Conservation (phyloP, 768 basidiomycete species). For the Suillus subaureus region DNA sequence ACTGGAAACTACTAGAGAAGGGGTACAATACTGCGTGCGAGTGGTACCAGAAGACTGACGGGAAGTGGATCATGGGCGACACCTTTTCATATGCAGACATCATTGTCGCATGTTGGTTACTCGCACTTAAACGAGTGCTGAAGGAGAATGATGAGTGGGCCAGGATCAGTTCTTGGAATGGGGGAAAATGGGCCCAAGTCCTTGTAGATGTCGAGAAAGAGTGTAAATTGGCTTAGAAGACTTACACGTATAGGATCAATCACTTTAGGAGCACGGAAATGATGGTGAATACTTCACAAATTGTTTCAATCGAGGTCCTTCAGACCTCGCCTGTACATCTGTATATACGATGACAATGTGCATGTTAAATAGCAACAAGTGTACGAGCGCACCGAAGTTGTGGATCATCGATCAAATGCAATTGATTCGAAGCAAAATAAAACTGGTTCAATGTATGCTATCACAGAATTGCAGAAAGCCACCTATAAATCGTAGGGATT, state of each 20-base stretch:
- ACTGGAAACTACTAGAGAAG: constrained; percentile 27
- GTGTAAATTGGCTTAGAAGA: constrained; percentile 19
- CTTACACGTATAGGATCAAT: background rate
- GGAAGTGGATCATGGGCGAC: too few species aligned
- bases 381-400: background rate
- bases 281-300: background rate
- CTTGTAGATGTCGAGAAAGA: constrained; percentile 27
- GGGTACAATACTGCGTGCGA: constrained; percentile 12
- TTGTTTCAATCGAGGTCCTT: background rate
- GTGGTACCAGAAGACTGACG: constrained; percentile 25
- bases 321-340: background rate
- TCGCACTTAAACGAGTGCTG: constrained; percentile 23
- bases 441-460: background rate
- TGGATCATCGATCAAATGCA: background rate
- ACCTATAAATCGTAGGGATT: background rate
- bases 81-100: constrained; percentile 34
- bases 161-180: constrained; percentile 25
- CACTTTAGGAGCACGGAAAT: background rate
- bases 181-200: constrained; percentile 27
- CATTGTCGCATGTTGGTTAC: constrained; percentile 18
- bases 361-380: background rate
- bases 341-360: background rate
- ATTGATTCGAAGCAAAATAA: background rate
- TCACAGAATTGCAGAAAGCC: background rate
- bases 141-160: constrained; percentile 30